Base-by-base conservation (phyloP, 331 rosid genomes). In the Saraca asoca region DNA sequence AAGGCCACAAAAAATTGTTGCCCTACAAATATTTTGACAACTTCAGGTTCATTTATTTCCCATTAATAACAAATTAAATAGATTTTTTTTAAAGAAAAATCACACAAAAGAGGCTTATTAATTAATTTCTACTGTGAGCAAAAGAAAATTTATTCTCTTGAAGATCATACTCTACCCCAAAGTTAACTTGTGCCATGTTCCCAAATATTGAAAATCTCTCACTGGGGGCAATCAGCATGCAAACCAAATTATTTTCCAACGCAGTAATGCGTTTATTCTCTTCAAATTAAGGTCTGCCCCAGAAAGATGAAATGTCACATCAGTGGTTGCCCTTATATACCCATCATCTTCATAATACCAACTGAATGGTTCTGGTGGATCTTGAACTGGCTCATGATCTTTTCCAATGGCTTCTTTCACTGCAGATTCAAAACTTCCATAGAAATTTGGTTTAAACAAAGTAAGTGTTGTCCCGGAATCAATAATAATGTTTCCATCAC, bases 381-480 rank as follows among this genome's bases (percentile, higher is more conserved):
- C 18, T 15, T 2, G 9, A 7, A 17, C 61, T 24, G 71, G 61
- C 7, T 66, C 61, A 16, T 43, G 49, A 43, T 12, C 49, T 4
- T 18, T 44, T 14, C 61, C 71, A 18, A 66, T 42, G 5, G 39
- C 60, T 66, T 66, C 61, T 9, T 24, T 51, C n/a, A 66, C 60
- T 0, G 60, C 51, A 18, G 37, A 38, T 9, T 15, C 24, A 5
- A 66, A 14, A 11, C 37, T 46, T 7, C 14, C 0, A 24, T 66
- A 66, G 51, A 66, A 51, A 12, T 50, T 29, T 0, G 71, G 12
- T 19, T 66, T 50, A 0, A 51, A 15, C 0, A 51, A 10, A 0
- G 71, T 66, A 38, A 66, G 38, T 10, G 61, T 66, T 9, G 71
- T 51, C n/a, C 71, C 71, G 0, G 61, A 66, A 39, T 66, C 71